Evolutionary conservation across 495 filamentous ascomycete genomes (phyloP).

Genomic region (Penicillium herquei): DNA sequence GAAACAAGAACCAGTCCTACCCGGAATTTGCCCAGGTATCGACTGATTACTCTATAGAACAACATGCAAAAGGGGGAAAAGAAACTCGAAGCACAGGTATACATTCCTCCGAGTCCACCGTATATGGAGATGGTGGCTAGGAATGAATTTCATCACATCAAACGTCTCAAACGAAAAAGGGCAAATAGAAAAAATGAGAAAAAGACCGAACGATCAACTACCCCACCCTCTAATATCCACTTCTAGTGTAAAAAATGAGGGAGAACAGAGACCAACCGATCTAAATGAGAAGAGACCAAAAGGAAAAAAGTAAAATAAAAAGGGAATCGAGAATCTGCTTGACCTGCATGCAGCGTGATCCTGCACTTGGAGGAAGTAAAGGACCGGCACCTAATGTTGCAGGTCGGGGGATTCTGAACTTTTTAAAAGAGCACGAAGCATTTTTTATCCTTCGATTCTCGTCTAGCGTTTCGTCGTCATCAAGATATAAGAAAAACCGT

Average conservation of each 20-base stretch:
- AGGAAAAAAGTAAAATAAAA: constrained; percentile 7
- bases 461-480: constrained; percentile 48
- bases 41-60: constrained; percentile 20
- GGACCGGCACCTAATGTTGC: not conserved
- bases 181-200: not conserved
- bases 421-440: constrained; percentile 18
- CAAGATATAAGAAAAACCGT: constrained; percentile 14
- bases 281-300: constrained; percentile 12
- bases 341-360: not conserved
- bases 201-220: constrained; percentile 6
- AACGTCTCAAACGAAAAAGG: constrained; percentile 7
- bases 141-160: constrained; percentile 4
- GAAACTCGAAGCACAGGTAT: not conserved
- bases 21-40: constrained; percentile 1
- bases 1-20: constrained; percentile 1
- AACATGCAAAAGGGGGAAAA: constrained; percentile 15
- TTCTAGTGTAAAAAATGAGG: constrained; percentile 4
- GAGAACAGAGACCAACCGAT: constrained; percentile 16
- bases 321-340: constrained; percentile 3
- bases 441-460: constrained; percentile 34
- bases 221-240: constrained; percentile 1
- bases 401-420: constrained; percentile 18
- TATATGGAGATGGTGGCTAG: constrained; percentile 8
- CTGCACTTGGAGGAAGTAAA: not conserved
- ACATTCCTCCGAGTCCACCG: not conserved